phyloP scores from a whole-genome alignment of 345 rosid genomes.

The Camelina hispida region DNA sequence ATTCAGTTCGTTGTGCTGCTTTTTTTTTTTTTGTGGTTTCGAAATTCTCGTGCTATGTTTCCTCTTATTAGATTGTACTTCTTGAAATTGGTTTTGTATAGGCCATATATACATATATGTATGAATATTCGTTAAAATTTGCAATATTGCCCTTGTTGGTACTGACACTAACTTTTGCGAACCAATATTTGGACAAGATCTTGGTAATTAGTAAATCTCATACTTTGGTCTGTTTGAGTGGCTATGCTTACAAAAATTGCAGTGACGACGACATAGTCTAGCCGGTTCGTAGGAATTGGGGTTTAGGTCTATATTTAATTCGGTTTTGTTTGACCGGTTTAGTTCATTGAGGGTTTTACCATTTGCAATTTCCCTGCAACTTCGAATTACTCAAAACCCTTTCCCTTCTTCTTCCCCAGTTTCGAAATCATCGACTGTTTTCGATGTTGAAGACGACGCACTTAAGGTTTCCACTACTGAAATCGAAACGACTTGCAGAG shows the following conservation, averaged over 20 bases:
- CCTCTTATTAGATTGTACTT: slow-evolving; percentile 27
- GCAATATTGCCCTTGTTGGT: slow-evolving; percentile 23
- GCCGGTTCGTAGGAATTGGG: background rate
- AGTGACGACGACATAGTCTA: background rate
- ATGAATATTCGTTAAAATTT: slow-evolving; percentile 28
- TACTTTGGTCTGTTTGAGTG: background rate
- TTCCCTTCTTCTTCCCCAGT: background rate
- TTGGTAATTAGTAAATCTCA: background rate
- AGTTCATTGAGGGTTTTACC: background rate
- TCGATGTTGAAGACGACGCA: background rate
- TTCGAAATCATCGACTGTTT: background rate
- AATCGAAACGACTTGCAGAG: background rate
- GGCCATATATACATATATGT: slow-evolving; percentile 36
- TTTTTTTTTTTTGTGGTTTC: slow-evolving; percentile 27
- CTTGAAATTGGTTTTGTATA: slow-evolving; percentile 43
- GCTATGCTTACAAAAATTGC: background rate
- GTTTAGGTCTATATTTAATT: background rate
- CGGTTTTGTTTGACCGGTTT: background rate
- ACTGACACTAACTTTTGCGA: slow-evolving; percentile 21
- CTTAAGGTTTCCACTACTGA: background rate
- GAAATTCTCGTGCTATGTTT: slow-evolving; percentile 22
- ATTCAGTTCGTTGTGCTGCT: slow-evolving; percentile 33
- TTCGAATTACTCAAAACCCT: background rate
- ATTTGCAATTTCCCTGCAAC: background rate
- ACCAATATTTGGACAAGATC: background rate